These are phyloP conservation scores for Boletus pseudo-olivaceus DNA, from an alignment of 768 basidiomycete genomes.

Conservation along the genomic window DNA sequence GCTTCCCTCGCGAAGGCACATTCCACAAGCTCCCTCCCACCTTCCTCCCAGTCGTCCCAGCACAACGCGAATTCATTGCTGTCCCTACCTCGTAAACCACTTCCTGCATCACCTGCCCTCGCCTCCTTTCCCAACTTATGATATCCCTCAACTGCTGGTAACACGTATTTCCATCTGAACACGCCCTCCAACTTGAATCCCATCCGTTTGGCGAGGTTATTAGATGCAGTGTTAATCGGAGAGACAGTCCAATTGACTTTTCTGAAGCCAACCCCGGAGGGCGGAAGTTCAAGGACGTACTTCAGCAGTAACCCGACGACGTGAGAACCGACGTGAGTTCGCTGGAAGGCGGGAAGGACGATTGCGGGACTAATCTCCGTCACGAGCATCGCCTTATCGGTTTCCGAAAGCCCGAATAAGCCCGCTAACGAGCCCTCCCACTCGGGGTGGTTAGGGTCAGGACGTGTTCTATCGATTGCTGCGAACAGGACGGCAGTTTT, in stretches of 20 bases:
- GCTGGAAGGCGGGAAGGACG: constrained; percentile 36
- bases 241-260: constrained; percentile 46
- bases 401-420: constrained; percentile 32
- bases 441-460: constrained; percentile 25
- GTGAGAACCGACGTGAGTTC: constrained; percentile 42
- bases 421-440: constrained; percentile 36
- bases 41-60: constrained; percentile 44
- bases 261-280: constrained; percentile 42
- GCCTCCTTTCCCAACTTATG: constrained; percentile 28
- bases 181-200: constrained; percentile 45
- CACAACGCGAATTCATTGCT: constrained; percentile 33
- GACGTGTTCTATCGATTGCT: constrained; percentile 38
- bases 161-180: constrained; percentile 38
- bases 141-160: constrained; percentile 26
- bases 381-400: constrained; percentile 15
- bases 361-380: constrained; percentile 35
- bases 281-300: constrained; percentile 29
- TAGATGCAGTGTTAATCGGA: constrained; percentile 35
- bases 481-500: constrained; percentile 30
- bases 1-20: constrained; percentile 7
- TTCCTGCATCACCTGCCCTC: constrained; percentile 24
- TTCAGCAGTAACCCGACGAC: constrained; percentile 35
- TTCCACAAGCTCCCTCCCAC: constrained; percentile 32
- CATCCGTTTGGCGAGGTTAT: constrained; percentile 40
- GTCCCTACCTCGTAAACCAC: constrained; percentile 28